Evolutionary conservation across 139 green algal species (phyloP).

Genomic region (Penium margaritaceum): DNA sequence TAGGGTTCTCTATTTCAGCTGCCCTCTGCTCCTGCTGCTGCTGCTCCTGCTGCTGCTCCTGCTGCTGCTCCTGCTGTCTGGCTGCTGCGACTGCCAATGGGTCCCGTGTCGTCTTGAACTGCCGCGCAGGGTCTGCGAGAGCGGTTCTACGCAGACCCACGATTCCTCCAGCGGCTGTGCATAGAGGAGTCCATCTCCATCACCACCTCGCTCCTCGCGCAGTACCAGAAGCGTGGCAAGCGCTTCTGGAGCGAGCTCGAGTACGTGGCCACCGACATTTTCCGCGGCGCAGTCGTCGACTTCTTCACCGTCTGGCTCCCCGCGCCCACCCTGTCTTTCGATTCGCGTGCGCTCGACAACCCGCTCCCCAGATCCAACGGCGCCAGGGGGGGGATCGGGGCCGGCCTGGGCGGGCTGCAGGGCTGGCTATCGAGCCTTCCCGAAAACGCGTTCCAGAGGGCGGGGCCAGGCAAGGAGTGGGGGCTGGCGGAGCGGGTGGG

Average conservation of each 20-base stretch:
- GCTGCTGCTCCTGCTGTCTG: no score
- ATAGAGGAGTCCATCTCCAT: constrained; percentile 46
- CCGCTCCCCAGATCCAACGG: neutral
- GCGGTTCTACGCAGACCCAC: constrained; percentile 40
- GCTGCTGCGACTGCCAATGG: neutral
- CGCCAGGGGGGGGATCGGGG: neutral
- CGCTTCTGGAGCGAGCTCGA: constrained; percentile 44
- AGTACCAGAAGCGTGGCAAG: constrained; percentile 37
- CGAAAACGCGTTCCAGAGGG: constrained; percentile 43
- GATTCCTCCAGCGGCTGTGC: constrained; percentile 36
- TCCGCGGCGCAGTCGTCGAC: constrained; percentile 37
- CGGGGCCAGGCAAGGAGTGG: constrained; percentile 19
- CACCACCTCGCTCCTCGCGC: constrained; percentile 37
- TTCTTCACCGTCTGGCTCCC: constrained; percentile 49
- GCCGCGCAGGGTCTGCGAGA: constrained; percentile 33
- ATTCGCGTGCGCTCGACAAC: neutral
- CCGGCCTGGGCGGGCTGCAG: constrained; percentile 7
- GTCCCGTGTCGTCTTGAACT: neutral
- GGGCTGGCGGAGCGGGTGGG: constrained; percentile 5
- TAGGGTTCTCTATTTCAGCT: no score
- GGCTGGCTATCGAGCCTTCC: constrained; percentile 23
- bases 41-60: no score
- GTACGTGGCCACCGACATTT: constrained; percentile 42
- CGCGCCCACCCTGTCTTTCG: constrained; percentile 36
- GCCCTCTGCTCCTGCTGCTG: no score